Conservation (phyloP, 2,329 filamentous ascomycete species). For the Ophiostoma quercus region DNA sequence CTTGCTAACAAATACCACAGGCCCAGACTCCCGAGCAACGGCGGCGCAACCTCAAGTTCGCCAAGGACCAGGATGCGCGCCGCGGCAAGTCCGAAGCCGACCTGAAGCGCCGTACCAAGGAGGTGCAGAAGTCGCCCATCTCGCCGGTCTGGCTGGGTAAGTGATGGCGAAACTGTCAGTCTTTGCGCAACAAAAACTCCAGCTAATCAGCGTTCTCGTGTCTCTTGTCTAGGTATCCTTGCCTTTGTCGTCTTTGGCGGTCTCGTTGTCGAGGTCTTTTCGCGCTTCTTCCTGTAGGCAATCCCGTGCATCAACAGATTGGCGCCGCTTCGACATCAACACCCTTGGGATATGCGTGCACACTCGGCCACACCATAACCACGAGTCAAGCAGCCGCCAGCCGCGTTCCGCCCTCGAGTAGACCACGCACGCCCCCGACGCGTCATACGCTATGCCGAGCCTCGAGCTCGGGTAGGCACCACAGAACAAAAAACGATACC, state of each 20-base stretch:
- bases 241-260: slow-evolving; percentile 59
- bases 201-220: not conserved
- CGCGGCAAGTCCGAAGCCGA: slow-evolving; percentile 68
- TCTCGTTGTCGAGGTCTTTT: slow-evolving; percentile 53
- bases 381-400: not conserved
- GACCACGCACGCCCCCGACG: not conserved
- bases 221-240: slow-evolving; percentile 45
- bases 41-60: slow-evolving; percentile 73
- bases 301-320: not conserved
- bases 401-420: not conserved
- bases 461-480: not conserved
- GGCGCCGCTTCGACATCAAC: not conserved
- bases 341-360: not conserved
- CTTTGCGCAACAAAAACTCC: not conserved
- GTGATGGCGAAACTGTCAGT: slow-evolving; percentile 28
- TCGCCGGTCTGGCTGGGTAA: slow-evolving; percentile 60
- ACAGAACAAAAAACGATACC: not conserved
- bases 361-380: not conserved
- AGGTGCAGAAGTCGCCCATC: slow-evolving; percentile 54
- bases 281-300: slow-evolving; percentile 41
- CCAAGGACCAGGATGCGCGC: slow-evolving; percentile 64
- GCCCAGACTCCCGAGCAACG: slow-evolving; percentile 82
- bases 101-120: slow-evolving; percentile 56
- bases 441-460: not conserved
- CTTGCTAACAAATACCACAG: slow-evolving; percentile 38